phyloP scores from a whole-genome alignment of 176 grass and related monocot species.

The Aegilops umbellulata region DNA sequence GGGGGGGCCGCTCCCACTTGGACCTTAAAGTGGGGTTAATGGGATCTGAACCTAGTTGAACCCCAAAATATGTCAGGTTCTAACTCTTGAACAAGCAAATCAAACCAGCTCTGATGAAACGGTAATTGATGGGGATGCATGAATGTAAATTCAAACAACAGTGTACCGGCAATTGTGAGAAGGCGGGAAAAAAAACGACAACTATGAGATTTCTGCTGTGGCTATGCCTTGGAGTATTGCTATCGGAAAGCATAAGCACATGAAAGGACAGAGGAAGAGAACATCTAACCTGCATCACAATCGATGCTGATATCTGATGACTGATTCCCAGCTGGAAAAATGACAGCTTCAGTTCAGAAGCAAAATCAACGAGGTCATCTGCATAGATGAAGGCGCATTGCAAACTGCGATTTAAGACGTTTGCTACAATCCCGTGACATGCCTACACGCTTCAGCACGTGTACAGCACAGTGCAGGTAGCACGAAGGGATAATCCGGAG shows the following conservation, averaged over 20 bases:
- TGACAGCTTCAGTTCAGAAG: slow-evolving; percentile 84
- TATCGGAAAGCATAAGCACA: not conserved
- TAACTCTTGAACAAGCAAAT: not conserved
- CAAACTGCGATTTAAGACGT: not conserved
- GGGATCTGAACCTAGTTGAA: not conserved
- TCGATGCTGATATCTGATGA: slow-evolving; percentile 90
- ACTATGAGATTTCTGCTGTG: not conserved
- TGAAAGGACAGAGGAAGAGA: not conserved
- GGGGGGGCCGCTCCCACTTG: not conserved
- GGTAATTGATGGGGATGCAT: not conserved
- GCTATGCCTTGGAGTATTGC: not conserved
- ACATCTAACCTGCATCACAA: slow-evolving; percentile 83
- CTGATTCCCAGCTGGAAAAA: slow-evolving; percentile 97
- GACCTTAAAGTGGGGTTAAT: not conserved
- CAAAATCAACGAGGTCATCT: slow-evolving; percentile 87
- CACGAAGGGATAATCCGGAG: not conserved
- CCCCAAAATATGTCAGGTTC: not conserved
- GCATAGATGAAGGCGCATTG: slow-evolving; percentile 18
- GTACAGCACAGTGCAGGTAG: not conserved
- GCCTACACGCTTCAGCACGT: not conserved
- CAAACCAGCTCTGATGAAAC: not conserved
- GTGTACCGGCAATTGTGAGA: not conserved
- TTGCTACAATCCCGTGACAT: not conserved
- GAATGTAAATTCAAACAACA: not conserved
- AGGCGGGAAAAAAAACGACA: not conserved